Conservation (phyloP, 805 yeast genomes). For the Grigorovia jiainica region DNA sequence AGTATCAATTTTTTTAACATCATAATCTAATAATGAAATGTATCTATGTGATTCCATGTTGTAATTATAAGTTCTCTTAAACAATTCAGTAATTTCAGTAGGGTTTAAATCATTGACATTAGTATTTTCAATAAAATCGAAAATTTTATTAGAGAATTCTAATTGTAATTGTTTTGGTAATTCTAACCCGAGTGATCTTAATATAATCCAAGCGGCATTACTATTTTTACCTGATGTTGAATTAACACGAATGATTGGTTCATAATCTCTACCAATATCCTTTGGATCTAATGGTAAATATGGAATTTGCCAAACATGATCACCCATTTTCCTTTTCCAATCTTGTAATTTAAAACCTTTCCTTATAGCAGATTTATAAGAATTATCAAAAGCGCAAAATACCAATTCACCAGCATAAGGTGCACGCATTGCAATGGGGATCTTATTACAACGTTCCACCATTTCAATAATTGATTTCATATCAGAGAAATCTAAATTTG, state of each 20-base stretch:
- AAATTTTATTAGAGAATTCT: constrained; percentile 64
- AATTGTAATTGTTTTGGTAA: constrained; percentile 75
- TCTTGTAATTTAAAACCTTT: constrained; percentile 54
- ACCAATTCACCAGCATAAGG: constrained; percentile 80
- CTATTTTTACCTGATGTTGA: constrained; percentile 88
- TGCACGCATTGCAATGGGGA: constrained; percentile 68
- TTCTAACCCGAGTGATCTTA: constrained; percentile 66
- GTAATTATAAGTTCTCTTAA: constrained; percentile 52
- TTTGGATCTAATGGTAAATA: constrained; percentile 78
- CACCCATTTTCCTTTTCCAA: constrained; percentile 29
- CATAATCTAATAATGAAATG: constrained; percentile 37
- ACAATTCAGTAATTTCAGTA: constrained; percentile 54
- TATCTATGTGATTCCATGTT: constrained; percentile 26
- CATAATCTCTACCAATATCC: constrained; percentile 83
- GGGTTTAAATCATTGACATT: constrained; percentile 64
- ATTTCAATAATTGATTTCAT: constrained; percentile 56
- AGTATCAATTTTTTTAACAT: constrained; percentile 30
- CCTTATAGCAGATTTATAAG: constrained; percentile 85
- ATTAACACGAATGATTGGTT: constrained; percentile 83
- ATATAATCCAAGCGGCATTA: constrained; percentile 70
- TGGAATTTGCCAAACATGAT: constrained; percentile 59
- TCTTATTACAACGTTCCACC: constrained; percentile 72
- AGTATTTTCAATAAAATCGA: constrained; percentile 49
- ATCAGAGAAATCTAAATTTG: constrained; percentile 63
- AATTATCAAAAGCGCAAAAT: constrained; percentile 75